Percentiles rank a stretch among this genome's conserved stretches.
These are phyloP conservation scores for Fusarium brachygibbosum DNA, from an alignment of 2,329 filamentous ascomycete species.

Conservation along the genomic window DNA sequence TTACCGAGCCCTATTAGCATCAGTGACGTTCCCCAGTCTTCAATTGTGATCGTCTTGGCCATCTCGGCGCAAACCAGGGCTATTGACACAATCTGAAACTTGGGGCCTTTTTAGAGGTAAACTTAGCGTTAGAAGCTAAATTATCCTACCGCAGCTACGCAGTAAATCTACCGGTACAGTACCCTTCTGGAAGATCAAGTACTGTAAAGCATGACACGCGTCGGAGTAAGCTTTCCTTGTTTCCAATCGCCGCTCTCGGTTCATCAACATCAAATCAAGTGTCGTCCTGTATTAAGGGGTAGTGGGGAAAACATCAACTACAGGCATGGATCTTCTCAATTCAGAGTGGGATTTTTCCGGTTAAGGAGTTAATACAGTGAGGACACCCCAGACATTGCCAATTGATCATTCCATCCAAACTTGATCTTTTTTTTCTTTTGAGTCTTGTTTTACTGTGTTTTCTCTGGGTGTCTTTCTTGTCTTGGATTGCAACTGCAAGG, in stretches of 20 bases:
- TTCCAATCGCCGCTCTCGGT: constrained; percentile 8
- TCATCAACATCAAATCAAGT: constrained; percentile 26
- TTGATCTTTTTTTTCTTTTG: background rate
- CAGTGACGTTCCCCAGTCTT: background rate
- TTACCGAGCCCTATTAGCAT: background rate
- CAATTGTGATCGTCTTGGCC: constrained; percentile 24
- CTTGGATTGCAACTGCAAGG: background rate
- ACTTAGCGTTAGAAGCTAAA: constrained; percentile 21
- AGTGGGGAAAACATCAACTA: constrained; percentile 27
- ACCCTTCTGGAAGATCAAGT: background rate
- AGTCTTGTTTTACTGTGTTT: background rate
- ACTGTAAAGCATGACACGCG: constrained; percentile 13
- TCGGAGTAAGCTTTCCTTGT: constrained; percentile 17
- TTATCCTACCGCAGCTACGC: constrained; percentile 9
- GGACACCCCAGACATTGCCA: constrained; percentile 1
- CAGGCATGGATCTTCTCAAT: constrained; percentile 11
- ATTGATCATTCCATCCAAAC: background rate
- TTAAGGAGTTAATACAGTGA: constrained; percentile 24
- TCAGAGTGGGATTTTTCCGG: constrained; percentile 4
- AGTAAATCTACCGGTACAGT: background rate
- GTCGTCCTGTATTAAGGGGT: constrained; percentile 30
- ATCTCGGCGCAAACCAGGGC: background rate
- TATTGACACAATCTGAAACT: constrained; percentile 19
- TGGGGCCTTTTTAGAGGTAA: background rate
- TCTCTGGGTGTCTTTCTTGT: background rate